Base-by-base conservation (phyloP, 2,329 filamentous ascomycete species). In the Aureobasidium sp. region DNA sequence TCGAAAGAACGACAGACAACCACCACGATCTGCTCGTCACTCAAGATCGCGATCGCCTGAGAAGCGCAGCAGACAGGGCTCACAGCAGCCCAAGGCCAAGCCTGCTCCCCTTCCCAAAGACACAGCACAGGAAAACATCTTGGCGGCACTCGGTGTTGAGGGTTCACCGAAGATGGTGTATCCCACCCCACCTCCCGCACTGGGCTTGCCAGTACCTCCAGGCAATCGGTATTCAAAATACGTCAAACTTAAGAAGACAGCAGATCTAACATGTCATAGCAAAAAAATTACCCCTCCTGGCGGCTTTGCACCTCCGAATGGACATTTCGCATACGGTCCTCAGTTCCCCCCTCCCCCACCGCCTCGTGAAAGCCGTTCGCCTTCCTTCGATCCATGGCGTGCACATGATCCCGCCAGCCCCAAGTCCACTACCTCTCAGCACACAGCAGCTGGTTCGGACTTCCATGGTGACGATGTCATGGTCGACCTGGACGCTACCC, bases 131-230 rank as follows among this genome's bases (percentile, higher is more conserved):
- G 73, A 75, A 62, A 70, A 71, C 34, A 67, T 74, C 15, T 68
- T 75, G 36, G 72, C 72, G 3, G 66, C 66, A 7, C 66, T 75
- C 16, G 73, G 73, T 13, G 73, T 75, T 10, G 72, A 70, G 29
- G 73, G 73, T 27, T 71, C 70, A 16, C 71, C 73, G 7, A 73
- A 72, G 63, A 63, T 69, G 21, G 71, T 74, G 34, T 74, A 72
- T 62, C 66, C 72, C 61, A 74, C 73, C 21, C 73, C 73, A 27
- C 72, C 72, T 30, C 73, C 73, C 34, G 73, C 72, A 3, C 67
- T 71, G 53, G 70, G 69, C 2, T 67, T 71, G 8, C 67, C 67
- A 6, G 65, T 66, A 3, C 67, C 71, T n/a, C 66, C 66, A 2
- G 62, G 64, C 32, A 63, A 58, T 13, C 62, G 53, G 50, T 55